Percentiles rank a stretch among this genome's conserved stretches.
These are phyloP conservation scores for Fusarium dimerum DNA, from an alignment of 2,329 filamentous ascomycete genomes.

Conservation along the genomic window DNA sequence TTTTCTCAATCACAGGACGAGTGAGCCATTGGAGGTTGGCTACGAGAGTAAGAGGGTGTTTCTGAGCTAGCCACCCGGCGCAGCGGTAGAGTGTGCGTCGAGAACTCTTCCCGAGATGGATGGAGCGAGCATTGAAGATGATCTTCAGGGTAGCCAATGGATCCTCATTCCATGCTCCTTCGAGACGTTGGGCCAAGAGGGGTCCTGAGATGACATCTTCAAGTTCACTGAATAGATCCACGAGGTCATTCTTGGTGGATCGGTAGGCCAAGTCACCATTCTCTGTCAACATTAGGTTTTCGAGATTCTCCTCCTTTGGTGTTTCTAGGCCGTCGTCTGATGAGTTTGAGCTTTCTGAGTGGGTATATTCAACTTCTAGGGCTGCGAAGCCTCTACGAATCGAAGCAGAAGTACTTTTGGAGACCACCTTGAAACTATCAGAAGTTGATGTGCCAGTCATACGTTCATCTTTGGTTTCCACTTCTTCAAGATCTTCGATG, in stretches of 20 bases:
- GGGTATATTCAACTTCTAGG: slow-evolving; percentile 10
- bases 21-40: slow-evolving; percentile 56
- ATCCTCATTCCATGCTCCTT: slow-evolving; percentile 51
- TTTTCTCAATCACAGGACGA: slow-evolving; percentile 57
- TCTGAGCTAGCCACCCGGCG: slow-evolving; percentile 56
- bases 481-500: slow-evolving; percentile 3
- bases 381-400: slow-evolving; percentile 18
- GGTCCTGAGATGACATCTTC: slow-evolving; percentile 40
- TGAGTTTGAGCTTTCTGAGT: slow-evolving; percentile 1
- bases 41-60: slow-evolving; percentile 56
- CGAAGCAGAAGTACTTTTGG: slow-evolving; percentile 27
- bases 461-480: background rate
- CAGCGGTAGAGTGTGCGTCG: slow-evolving; percentile 51
- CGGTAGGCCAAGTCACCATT: slow-evolving; percentile 51
- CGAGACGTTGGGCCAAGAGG: slow-evolving; percentile 43
- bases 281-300: slow-evolving; percentile 53
- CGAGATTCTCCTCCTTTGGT: slow-evolving; percentile 16
- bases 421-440: slow-evolving; percentile 31
- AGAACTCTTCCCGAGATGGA: slow-evolving; percentile 59
- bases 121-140: slow-evolving; percentile 62
- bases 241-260: slow-evolving; percentile 46
- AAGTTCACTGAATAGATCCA: slow-evolving; percentile 58
- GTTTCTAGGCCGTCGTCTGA: background rate
- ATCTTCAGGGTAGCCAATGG: slow-evolving; percentile 54
- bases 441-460: slow-evolving; percentile 19